Evolutionary conservation across 2,329 filamentous ascomycete species (phyloP).

Genomic region (Pseudogymnoascus sp.): DNA sequence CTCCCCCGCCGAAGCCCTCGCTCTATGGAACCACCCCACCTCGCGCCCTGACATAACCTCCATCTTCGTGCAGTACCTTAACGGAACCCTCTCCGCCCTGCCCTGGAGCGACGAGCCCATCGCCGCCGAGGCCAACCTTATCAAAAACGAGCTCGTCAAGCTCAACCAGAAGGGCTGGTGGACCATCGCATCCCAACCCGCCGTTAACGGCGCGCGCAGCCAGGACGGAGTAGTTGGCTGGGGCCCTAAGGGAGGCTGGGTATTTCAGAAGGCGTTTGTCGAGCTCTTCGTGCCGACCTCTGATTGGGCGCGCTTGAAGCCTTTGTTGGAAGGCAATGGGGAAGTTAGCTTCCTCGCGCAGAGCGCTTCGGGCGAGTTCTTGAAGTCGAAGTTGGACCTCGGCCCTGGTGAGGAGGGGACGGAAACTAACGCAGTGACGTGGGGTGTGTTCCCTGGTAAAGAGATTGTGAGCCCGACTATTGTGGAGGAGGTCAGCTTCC

Average conservation of each 20-base stretch:
- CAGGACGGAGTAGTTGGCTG: conserved; percentile 79
- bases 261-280: conserved; percentile 97
- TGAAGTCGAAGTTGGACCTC: conserved; percentile 26
- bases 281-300: conserved; percentile 80
- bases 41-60: conserved; percentile 64
- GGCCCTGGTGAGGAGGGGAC: conserved; percentile 28
- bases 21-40: conserved; percentile 76
- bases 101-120: conserved; percentile 92
- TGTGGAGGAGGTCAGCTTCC: conserved; percentile 90
- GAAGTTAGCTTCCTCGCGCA: conserved; percentile 82
- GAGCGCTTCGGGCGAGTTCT: conserved; percentile 70
- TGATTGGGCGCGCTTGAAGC: conserved; percentile 64
- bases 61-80: conserved; percentile 75
- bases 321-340: conserved; percentile 57
- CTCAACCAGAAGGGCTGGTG: conserved; percentile 85
- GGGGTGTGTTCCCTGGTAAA: conserved; percentile 91
- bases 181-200: conserved; percentile 92
- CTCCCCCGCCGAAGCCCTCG: conserved; percentile 72
- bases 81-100: conserved; percentile 70
- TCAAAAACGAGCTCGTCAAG: conserved; percentile 64
- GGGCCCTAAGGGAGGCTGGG: conserved; percentile 86
- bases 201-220: conserved; percentile 77
- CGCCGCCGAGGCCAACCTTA: conserved; percentile 74
- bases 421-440: conserved; percentile 92
- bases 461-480: conserved; percentile 96